Base-by-base conservation (phyloP, 1,139 yeast genomes). In the Taiozyma onychis region DNA sequence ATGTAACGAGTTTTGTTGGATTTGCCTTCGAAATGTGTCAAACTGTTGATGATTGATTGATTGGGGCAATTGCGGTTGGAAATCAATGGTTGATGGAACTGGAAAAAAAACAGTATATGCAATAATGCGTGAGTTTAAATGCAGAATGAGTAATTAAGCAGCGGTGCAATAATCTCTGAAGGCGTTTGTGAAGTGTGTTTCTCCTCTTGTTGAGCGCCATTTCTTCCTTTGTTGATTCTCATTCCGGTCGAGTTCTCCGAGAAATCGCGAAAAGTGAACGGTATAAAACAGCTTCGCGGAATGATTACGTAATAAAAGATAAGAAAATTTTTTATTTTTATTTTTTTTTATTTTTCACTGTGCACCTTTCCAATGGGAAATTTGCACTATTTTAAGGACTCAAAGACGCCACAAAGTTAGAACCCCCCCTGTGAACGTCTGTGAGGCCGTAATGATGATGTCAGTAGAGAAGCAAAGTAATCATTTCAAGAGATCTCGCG, bases 401-500 rank as follows among this genome's bases (percentile, higher is more conserved):
- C 4, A 16, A 24, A 22, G 43, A 24, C 22, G 41, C 22, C 41
- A 37, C 41, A 18, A 37, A 37, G 24, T 9, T 16, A 9, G 14
- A 18, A 39, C 6, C 6, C 26, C 26, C 7, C 7, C 26, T 7
- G n/a, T 32, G 35, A n/a, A 32, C n/a, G 35, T 32, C 35, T 32
- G 35, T 32, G 35, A 32, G 35, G 18, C 35, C 35, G 18, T 32
- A 30, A 46, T n/a, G 22, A 50, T 50, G 52, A 50, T 50, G 52
- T 50, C 52, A 14, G 43, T 50, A 18, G 52, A 47, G 30, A 34
- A 47, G 7, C 50, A 43, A 16, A 41, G 44, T 4, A 43, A 37
- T 43, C 52, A 50, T 26, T 50, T 50, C 44, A 50, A 50, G 28
- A 49, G 52, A 39, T 48, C 43, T 21, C 22, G 39, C 21, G 46